Percentiles rank a stretch among this genome's conserved stretches.
These are phyloP conservation scores for Tinospora cordifolia DNA, from an alignment of 164 flowering plant genomes.

Conservation along the genomic window DNA sequence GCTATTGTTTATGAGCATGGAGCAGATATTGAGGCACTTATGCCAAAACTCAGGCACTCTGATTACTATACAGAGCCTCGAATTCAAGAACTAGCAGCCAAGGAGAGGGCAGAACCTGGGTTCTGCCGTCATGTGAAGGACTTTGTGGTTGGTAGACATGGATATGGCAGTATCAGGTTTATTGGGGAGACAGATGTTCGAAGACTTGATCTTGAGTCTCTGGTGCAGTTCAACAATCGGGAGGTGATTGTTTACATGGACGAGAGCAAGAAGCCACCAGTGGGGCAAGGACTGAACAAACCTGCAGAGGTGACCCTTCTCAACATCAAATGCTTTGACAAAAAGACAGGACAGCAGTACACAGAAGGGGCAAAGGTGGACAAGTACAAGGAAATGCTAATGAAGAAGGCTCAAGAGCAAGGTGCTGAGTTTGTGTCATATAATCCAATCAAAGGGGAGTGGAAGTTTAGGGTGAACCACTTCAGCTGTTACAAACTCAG, in stretches of 20 bases:
- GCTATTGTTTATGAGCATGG: slow-evolving; percentile 86
- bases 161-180: slow-evolving; percentile 79
- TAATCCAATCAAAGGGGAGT: slow-evolving; percentile 74
- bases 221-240: slow-evolving; percentile 72
- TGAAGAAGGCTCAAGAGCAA: slow-evolving; percentile 74
- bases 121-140: slow-evolving; percentile 69
- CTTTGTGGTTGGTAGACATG: slow-evolving; percentile 76
- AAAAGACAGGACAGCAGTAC: slow-evolving; percentile 67
- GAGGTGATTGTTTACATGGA: slow-evolving; percentile 94
- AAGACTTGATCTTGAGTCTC: slow-evolving; percentile 72
- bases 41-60: slow-evolving; percentile 80
- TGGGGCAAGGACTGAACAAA: slow-evolving; percentile 93
- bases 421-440: slow-evolving; percentile 87
- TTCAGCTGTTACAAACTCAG: slow-evolving; percentile 50
- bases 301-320: slow-evolving; percentile 93
- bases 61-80: slow-evolving; percentile 89
- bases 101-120: slow-evolving; percentile 82
- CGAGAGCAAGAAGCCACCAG: slow-evolving; percentile 84
- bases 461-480: slow-evolving; percentile 87
- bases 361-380: slow-evolving; percentile 65
- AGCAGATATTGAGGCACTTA: slow-evolving; percentile 78
- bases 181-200: slow-evolving; percentile 88
- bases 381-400: slow-evolving; percentile 73
- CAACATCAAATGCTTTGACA: slow-evolving; percentile 74
- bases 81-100: slow-evolving; percentile 85